Evolutionary conservation across 2,329 filamentous ascomycete genomes (phyloP), one percentile per base, ranked within the genome.

Genomic region (Acrodontium crateriforme): DNA sequence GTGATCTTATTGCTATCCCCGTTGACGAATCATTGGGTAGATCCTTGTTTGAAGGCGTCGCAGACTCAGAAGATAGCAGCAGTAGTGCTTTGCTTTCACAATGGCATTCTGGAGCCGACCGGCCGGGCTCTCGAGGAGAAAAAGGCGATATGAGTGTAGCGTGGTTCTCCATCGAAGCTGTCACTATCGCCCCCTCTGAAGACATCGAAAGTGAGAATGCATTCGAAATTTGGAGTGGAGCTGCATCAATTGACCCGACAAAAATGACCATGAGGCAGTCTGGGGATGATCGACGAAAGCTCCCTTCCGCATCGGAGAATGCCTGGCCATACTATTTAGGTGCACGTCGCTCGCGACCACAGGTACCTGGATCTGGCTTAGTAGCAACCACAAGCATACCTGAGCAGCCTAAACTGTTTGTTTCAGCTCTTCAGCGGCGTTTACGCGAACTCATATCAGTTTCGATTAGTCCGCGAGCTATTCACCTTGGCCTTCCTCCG

Each of bases 321-420:
- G 74, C 73, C 11, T 95, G 87, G 85, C 78, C 79, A 37, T 91
- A 85, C 50, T 98, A 94, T 54, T 67, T 94, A 2, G 81, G 83
- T 1, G 34, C 64, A 81, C 30, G 81, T 74, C 53, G 71, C 71
- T 37, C 58, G 71, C 9, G 75, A 78, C 20, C 20, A 4, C n/a
- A 22, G 8, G 20, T 12, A n/a, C 19, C 27, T 7, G 45, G 52
- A 4, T 46, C 58, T 54, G 28, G 72, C 70, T 44, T 70, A 25
- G 44, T 43, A 4, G 35, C 52, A 22, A 45, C 52, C 16, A 29
- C 35, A 17, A 39, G 41, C 2, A 29, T 46, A 4, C 45, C 44
- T 8, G 57, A 60, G 34, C 42, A 52, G 9, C 56, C 57, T 1
- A 54, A 53, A 29, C 49, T 54, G 6, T 58, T 58, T 36, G 47